Evolutionary conservation across 352 stramenopile species (phyloP).

Genomic region (Pythium utonaiense): DNA sequence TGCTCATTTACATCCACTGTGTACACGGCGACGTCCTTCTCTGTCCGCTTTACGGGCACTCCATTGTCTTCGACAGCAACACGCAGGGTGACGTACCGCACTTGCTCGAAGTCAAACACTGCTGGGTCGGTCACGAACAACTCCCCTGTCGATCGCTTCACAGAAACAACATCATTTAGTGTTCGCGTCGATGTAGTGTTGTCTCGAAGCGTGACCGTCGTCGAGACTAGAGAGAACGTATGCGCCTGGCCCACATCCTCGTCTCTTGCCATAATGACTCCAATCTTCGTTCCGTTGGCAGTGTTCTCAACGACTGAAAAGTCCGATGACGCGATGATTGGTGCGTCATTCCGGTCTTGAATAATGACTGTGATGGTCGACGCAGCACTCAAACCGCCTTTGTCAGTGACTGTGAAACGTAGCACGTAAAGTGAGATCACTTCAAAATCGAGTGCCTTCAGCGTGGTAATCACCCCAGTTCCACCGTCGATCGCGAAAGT

Average conservation of each 20-base stretch:
- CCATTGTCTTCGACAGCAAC: slow-evolving; percentile 25
- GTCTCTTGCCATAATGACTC: slow-evolving; percentile 13
- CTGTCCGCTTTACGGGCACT: not conserved
- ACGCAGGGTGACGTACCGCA: slow-evolving; percentile 10
- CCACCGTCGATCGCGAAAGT: slow-evolving; percentile 15
- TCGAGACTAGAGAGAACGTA: slow-evolving; percentile 8
- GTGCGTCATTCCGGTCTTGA: slow-evolving; percentile 27
- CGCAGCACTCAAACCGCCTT: not conserved
- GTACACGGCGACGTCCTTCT: slow-evolving; percentile 7
- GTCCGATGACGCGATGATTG: slow-evolving; percentile 3
- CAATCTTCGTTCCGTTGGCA: slow-evolving; percentile 5
- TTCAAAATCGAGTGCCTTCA: slow-evolving; percentile 21
- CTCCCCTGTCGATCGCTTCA: slow-evolving; percentile 3
- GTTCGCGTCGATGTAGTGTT: slow-evolving; percentile 1
- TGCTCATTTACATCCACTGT: slow-evolving; percentile 24
- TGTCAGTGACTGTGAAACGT: slow-evolving; percentile 17
- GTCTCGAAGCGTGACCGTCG: slow-evolving; percentile 8
- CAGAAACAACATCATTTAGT: slow-evolving; percentile 12
- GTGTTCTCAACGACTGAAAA: slow-evolving; percentile 21
- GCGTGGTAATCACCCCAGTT: slow-evolving; percentile 17
- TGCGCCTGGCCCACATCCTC: slow-evolving; percentile 21
- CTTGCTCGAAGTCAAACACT: slow-evolving; percentile 23
- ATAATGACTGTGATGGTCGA: slow-evolving; percentile 19
- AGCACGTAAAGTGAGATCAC: slow-evolving; percentile 12
- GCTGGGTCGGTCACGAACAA: slow-evolving; percentile 9